phyloP scores from a whole-genome alignment of 2,329 filamentous ascomycete genomes.

The Verticillium albo-atrum region DNA sequence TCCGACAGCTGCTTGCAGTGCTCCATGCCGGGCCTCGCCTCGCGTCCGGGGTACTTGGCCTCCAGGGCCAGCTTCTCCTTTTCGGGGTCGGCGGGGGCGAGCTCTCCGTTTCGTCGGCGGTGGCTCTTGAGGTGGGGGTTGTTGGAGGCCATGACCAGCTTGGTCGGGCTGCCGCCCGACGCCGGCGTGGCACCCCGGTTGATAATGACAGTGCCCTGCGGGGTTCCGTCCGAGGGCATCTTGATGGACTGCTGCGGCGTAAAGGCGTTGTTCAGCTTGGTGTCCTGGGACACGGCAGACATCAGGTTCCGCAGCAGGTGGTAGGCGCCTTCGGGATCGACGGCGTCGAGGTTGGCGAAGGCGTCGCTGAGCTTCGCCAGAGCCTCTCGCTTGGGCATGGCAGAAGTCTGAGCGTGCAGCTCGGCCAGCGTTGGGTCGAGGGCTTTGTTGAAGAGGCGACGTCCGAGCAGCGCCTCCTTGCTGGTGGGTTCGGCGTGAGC shows the following conservation, averaged over 20 bases:
- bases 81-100: constrained; percentile 40
- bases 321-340: constrained; percentile 88
- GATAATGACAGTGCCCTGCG: constrained; percentile 53
- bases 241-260: constrained; percentile 35
- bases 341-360: constrained; percentile 75
- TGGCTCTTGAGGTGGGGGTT: constrained; percentile 85
- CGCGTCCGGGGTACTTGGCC: constrained; percentile 50
- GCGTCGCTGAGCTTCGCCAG: constrained; percentile 80
- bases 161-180: constrained; percentile 42
- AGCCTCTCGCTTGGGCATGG: constrained; percentile 69
- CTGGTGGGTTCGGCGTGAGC: constrained; percentile 52
- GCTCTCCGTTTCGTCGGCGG: constrained; percentile 56
- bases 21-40: constrained; percentile 71
- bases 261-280: constrained; percentile 54
- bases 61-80: constrained; percentile 43
- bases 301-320: constrained; percentile 76
- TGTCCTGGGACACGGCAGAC: constrained; percentile 66
- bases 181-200: constrained; percentile 35
- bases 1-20: constrained; percentile 86
- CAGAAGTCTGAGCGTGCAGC: constrained; percentile 72
- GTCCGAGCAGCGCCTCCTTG: constrained; percentile 80
- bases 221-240: constrained; percentile 37
- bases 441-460: constrained; percentile 74
- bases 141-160: constrained; percentile 72
- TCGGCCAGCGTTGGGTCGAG: constrained; percentile 82